A percentile compares a stretch with the other conserved stretches of the same genome.
phyloP scores from a whole-genome alignment of 225 moss, liverwort and hornwort genomes.

The Lunularia cruciata region DNA sequence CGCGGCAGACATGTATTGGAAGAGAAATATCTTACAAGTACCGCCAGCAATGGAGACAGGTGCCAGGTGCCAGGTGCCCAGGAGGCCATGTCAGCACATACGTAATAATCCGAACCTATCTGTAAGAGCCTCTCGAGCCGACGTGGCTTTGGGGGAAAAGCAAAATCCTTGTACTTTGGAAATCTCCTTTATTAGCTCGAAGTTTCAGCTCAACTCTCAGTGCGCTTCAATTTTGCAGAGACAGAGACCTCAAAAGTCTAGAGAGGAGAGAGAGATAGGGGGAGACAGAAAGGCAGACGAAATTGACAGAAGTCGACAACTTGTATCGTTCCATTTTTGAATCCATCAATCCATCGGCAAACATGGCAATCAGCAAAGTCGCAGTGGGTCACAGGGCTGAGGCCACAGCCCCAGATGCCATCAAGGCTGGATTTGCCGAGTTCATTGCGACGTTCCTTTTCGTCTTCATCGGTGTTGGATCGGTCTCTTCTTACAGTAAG shows the following conservation, averaged over 20 bases:
- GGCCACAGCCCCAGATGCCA: slow-evolving; percentile 61
- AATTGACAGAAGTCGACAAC: too few species aligned
- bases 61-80: slow-evolving; percentile 9
- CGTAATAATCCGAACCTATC: neutral
- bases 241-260: too few species aligned
- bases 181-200: slow-evolving; percentile 9
- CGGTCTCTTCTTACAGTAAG: slow-evolving; percentile 64
- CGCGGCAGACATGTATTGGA: slow-evolving; percentile 14
- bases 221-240: too few species aligned
- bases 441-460: slow-evolving; percentile 78
- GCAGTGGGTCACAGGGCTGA: slow-evolving; percentile 56
- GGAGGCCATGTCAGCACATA: too few species aligned
- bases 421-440: slow-evolving; percentile 91
- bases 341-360: too few species aligned
- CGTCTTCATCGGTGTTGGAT: slow-evolving; percentile 88
- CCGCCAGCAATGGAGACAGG: neutral
- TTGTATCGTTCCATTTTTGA: too few species aligned
- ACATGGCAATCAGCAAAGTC: slow-evolving; percentile 53
- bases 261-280: too few species aligned
- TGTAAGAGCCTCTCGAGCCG: neutral
- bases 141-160: neutral
- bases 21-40: neutral
- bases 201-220: too few species aligned
- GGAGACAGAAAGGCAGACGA: too few species aligned
- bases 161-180: too few species aligned